These are phyloP conservation scores for Nicotiana rustica DNA, from an alignment of 305 asterid species.

Conservation along the genomic window DNA sequence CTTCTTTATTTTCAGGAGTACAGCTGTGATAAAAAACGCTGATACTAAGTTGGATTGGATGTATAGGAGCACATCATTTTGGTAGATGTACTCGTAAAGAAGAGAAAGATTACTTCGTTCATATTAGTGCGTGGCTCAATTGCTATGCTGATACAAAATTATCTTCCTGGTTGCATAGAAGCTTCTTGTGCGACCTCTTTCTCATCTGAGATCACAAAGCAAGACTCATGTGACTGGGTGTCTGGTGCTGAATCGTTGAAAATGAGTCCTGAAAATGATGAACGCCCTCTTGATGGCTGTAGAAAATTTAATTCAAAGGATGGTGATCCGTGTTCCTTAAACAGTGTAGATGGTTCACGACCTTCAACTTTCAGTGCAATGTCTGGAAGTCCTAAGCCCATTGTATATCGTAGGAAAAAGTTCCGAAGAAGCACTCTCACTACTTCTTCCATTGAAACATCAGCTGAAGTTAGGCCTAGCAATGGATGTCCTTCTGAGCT, in stretches of 20 bases:
- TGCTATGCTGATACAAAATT: constrained; percentile 48
- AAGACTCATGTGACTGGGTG: constrained; percentile 47
- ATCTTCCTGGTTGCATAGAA: constrained; percentile 45
- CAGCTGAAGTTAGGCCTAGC: constrained; percentile 43
- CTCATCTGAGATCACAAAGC: constrained; percentile 44
- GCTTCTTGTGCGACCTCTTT: constrained; percentile 40
- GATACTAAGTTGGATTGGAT: background rate
- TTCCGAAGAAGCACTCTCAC: constrained; percentile 42
- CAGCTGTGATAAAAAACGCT: background rate
- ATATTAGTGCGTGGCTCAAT: constrained; percentile 28
- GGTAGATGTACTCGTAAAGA: constrained; percentile 33
- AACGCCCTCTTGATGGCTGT: constrained; percentile 47
- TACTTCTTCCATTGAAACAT: constrained; percentile 42
- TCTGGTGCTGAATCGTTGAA: constrained; percentile 51
- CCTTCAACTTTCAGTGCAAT: constrained; percentile 54
- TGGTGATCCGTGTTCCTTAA: constrained; percentile 48
- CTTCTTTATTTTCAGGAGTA: constrained; percentile 24
- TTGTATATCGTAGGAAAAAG: constrained; percentile 69
- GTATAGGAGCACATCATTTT: constrained; percentile 20
- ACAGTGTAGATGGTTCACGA: constrained; percentile 48
- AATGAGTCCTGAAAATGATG: constrained; percentile 49
- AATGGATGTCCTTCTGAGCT: constrained; percentile 53
- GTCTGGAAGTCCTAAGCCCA: constrained; percentile 53
- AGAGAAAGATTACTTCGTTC: constrained; percentile 24
- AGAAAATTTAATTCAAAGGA: constrained; percentile 46